phyloP scores from a whole-genome alignment of 768 basidiomycete genomes.

The Candolleomyces efflorescens region DNA sequence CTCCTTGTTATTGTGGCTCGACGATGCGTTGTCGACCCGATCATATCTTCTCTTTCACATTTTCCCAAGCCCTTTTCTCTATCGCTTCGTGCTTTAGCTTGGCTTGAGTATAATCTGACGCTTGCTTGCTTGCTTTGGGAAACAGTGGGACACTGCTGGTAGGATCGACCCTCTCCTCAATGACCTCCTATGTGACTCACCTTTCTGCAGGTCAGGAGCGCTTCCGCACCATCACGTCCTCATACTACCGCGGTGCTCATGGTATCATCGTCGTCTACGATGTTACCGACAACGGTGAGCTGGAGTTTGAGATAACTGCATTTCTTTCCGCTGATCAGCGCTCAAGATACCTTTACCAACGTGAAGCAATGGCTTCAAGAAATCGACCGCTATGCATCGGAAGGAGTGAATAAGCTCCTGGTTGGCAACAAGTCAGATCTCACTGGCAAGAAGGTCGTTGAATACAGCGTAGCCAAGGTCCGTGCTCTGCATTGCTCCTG shows the following conservation, averaged over 20 bases:
- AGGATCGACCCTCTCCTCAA: conserved; percentile 17
- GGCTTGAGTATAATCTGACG: conserved; percentile 19
- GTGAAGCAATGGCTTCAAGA: conserved; percentile 95
- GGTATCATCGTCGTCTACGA: conserved; percentile 99
- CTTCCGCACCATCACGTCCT: conserved; percentile 97
- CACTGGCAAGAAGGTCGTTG: conserved; percentile 94
- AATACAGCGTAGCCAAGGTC: conserved; percentile 85
- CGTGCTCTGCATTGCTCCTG: conserved; percentile 5
- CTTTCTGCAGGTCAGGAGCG: conserved; percentile 78
- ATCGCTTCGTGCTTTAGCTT: neutral
- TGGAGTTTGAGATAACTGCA: neutral
- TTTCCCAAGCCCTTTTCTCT: conserved; percentile 1
- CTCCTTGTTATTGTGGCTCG: neutral
- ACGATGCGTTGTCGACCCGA: neutral
- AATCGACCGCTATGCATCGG: conserved; percentile 94
- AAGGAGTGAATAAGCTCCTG: conserved; percentile 97
- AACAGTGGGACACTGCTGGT: conserved; percentile 98
- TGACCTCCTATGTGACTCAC: conserved; percentile 2
- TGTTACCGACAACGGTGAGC: conserved; percentile 87
- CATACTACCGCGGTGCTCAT: conserved; percentile 99
- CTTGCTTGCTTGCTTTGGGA: conserved; percentile 10
- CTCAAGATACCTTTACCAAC: conserved; percentile 84
- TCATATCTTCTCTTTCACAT: neutral
- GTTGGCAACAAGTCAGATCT: conserved; percentile 99
- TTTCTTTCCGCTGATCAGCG: neutral